Base-by-base conservation (phyloP, 1,284 basidiomycete genomes). In the Tremellales sp. region DNA sequence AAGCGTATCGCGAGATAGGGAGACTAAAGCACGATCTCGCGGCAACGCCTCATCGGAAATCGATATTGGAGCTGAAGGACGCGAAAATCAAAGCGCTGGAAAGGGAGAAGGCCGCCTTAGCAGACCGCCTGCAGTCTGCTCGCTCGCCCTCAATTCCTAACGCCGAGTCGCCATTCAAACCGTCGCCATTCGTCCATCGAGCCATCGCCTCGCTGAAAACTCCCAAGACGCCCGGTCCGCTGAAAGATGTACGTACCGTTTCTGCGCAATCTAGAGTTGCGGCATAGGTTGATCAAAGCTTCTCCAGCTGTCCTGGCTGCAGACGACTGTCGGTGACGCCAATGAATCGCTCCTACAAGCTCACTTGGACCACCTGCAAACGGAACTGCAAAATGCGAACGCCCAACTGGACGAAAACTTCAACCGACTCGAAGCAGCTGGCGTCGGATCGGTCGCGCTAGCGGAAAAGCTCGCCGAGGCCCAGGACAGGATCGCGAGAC, bases 1-100 rank as follows among this genome's bases (percentile, higher is more conserved):
- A 82, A 1, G 89, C 90, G 0, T 79, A 87, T 63, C 81, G 77
- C 59, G 87, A 92, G 66, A 86, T 91, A 48, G 85, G 83, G 0
- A 78, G 81, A 16, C 74, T 94, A 37, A 81, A 80, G 40, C 77
- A 81, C 1, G 68, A 86, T 39, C 74, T 91, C 21, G 77, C 47
- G 0, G 53, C 58, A 2, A 49, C 60, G 0, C 68, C 68, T 1
- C 58, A 60, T 35, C 62, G 58, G 16, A 57, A 65, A 35, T 57
- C 63, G 1, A 54, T 61, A 0, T 35, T 70, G 16, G 65, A 67
- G 16, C 41, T 61, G 1, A 56, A 62, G 10, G 63, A 73, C 39
- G 57, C 60, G 1, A 53, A 60, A 18, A 70, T 71, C 34, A 55
- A 58, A 40, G 59, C 66, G 0, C 48, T 73, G 18, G 67, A 71